Conservation (phyloP, 2,329 filamentous ascomycete species). For the Canariomyces notabilis region DNA sequence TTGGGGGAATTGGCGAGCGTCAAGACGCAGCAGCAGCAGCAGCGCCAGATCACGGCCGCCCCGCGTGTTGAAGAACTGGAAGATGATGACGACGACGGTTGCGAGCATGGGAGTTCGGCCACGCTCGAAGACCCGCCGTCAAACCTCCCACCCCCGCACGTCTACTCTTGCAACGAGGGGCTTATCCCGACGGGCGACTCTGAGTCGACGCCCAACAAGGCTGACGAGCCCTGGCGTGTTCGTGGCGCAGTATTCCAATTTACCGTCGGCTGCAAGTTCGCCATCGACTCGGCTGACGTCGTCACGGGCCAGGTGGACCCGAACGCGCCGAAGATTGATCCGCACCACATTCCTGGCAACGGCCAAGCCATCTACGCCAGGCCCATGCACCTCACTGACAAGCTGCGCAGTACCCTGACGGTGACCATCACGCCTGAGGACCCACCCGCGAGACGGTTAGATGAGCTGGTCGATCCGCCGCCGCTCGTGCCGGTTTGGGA, state of each 20-base stretch:
- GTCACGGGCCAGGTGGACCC: neutral
- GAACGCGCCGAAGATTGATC: no score
- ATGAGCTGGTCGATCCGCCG: no score
- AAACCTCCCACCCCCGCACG: neutral
- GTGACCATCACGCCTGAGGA: conserved; percentile 3
- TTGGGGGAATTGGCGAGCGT: no score
- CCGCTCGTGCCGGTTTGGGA: no score
- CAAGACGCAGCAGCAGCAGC: no score
- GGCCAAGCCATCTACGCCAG: neutral
- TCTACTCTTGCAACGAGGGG: neutral
- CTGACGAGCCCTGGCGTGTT: neutral
- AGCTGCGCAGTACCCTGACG: neutral
- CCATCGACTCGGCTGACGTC: neutral
- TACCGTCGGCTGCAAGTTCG: conserved; percentile 1
- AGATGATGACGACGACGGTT: no score
- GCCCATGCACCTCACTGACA: conserved; percentile 3
- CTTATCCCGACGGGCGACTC: neutral
- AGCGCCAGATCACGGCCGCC: no score
- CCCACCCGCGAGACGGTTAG: no score
- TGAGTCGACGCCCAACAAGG: neutral
- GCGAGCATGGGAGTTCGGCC: no score
- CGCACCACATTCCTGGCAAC: no score
- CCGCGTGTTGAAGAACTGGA: no score
- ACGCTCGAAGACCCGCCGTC: no score
- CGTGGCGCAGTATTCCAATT: conserved; percentile 5